Base-by-base conservation (phyloP, 495 filamentous ascomycete genomes). In the Hypoxylon lenormandii region DNA sequence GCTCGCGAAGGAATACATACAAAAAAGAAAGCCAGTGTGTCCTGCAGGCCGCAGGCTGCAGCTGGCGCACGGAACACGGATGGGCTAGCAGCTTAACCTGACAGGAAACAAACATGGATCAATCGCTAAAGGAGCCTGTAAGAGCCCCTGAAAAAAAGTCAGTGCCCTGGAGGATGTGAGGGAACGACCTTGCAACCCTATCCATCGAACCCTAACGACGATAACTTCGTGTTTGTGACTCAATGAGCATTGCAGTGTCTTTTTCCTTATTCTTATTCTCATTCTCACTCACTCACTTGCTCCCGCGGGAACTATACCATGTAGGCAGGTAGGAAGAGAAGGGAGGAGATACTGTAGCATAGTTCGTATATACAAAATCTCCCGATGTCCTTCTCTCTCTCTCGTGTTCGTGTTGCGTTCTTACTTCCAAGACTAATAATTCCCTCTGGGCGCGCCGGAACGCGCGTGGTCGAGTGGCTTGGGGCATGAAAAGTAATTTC, bases 111-210 rank as follows among this genome's bases (percentile, higher is more conserved):
- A 33, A 54, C 66, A 64, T 57, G 59, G 58, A 51, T 51, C 19
- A 37, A 45, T 71, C 68, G 68, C 68, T 71, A 71, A 62, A 66
- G 23, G 62, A 63, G 57, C 68, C 68, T 71, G 68, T 71, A 63
- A 63, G 45, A 66, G 38, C 23, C 62, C 66, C 62, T 50, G 36
- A 18, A 42, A 6, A 57, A 22, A 60, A 13, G 28, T 18, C 15
- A 48, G 28, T 58, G 50, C 55, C 8, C 15, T 51, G 46, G 23
- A 61, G 50, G 64, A 60, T 63, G 55, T 42, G 43, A 45, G 33
- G 50, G 21, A 16, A 46, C 19, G 18, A 57, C 23, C 61, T 50
- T 66, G 62, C 58, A 71, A 71, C 68, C 68, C 68, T 71, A 71
- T 47, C 48, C 50, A 54, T 58, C 51, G 57, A 71, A 56, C 68